Base-by-base conservation (phyloP, 2,329 filamentous ascomycete species). In the Endocalyx cinctus region DNA sequence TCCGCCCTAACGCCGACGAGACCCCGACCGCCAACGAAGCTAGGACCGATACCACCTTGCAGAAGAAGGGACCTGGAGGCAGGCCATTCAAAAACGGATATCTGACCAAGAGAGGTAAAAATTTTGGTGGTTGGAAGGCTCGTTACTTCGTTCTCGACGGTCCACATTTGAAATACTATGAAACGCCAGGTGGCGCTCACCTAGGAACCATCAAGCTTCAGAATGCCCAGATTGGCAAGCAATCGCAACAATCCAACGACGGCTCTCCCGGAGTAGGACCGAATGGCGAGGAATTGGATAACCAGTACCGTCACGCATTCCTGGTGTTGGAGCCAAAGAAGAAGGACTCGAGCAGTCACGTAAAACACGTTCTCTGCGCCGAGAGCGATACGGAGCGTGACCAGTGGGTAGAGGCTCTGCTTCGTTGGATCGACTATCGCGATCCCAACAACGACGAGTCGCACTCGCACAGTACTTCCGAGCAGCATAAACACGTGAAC, bases 81-180 rank as follows among this genome's bases (percentile, higher is more conserved):
- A 77, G 80, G 30, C 79, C 83, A 7, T 72, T 81, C 38, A 87
- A 87, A 53, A 89, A 82, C 54, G 92, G 92, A 7, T 98, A 97
- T 59, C 67, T 98, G 31, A 97, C 92, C 2, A 98, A 98, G 66
- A 79, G 86, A 47, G 92, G 92, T 30, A 98, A 98, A 70, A 97
- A 97, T 53, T 98, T 98, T 63, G 92, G 92, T 32, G 92, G 92
- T 30, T 98, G 92, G 92, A 98, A 98, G 62, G 89, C 88, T 10
- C 66, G 77, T 20, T 80, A 77, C 52, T 82, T 81, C 50, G 63
- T 77, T 15, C 64, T 79, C 10, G 73, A 78, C 33, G 73, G 75
- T 0, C 72, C 74, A n/a, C 61, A 67, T 7, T 52, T 98, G 50
- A 88, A 84, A 50, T 98, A 98, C 57, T 97, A 86, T 51, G 92